Evolutionary conservation across 257 asterid genomes (phyloP).

Genomic region (Solanum okadae): DNA sequence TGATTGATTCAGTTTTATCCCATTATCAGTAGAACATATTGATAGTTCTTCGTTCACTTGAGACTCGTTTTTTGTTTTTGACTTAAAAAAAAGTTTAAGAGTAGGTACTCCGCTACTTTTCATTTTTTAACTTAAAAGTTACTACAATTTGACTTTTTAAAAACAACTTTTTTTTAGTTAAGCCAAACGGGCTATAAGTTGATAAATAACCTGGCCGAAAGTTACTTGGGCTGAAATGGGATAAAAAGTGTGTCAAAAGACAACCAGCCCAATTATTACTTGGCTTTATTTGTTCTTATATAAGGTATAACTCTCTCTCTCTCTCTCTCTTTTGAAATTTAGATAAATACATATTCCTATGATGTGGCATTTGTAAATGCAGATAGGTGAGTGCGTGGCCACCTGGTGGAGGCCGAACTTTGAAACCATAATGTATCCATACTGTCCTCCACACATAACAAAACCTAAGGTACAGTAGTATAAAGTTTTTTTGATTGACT

Average conservation of each 20-base stretch:
- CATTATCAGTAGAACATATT: too few species aligned
- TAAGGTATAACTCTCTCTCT: not conserved
- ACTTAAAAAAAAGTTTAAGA: too few species aligned
- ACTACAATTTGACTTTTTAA: not conserved
- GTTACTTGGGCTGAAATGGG: not conserved
- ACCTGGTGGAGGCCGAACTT: constrained; percentile 98
- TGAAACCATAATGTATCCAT: constrained; percentile 90
- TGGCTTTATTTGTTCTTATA: not conserved
- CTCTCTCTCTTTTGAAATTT: not conserved
- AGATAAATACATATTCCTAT: not conserved
- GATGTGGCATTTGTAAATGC: constrained; percentile 9
- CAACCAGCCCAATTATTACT: not conserved
- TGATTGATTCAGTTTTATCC: too few species aligned
- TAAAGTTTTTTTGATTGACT: not conserved
- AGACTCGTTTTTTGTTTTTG: not conserved
- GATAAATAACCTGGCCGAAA: not conserved
- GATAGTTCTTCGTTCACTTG: too few species aligned
- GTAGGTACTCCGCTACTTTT: too few species aligned
- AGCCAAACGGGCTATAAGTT: not conserved
- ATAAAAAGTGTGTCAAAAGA: not conserved
- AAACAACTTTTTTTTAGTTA: not conserved
- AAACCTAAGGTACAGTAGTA: constrained; percentile 58
- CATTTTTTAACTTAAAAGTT: not conserved
- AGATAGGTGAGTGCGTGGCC: constrained; percentile 98
- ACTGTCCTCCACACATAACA: constrained; percentile 94